These are phyloP conservation scores for Solanum habrochaites DNA, from an alignment of 257 asterid species.

Conservation along the genomic window DNA sequence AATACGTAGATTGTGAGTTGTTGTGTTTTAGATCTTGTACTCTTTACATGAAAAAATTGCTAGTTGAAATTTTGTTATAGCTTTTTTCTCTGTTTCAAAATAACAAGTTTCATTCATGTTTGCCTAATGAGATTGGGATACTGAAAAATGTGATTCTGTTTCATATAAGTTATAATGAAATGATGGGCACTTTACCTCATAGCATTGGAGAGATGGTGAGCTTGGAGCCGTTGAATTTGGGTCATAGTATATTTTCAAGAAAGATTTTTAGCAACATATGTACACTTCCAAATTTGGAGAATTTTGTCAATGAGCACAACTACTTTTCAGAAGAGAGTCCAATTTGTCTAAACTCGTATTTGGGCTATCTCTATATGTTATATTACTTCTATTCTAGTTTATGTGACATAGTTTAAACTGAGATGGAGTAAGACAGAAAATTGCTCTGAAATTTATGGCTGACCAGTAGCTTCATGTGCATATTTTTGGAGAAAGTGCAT, in stretches of 20 bases:
- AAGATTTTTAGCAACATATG: neutral
- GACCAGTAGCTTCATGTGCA: no score
- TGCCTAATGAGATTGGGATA: constrained; percentile 24
- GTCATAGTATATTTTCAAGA: constrained; percentile 36
- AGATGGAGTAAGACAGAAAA: no score
- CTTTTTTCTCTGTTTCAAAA: neutral
- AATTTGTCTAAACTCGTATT: constrained; percentile 12
- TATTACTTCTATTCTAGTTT: no score
- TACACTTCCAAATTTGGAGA: constrained; percentile 25
- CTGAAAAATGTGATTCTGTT: constrained; percentile 44
- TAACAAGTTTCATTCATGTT: constrained; percentile 1
- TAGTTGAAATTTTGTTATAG: no score
- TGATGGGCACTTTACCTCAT: constrained; percentile 36
- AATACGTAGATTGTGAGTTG: no score
- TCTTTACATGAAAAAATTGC: neutral
- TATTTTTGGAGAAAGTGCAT: no score
- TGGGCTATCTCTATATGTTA: no score
- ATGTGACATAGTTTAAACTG: no score
- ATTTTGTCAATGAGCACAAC: constrained; percentile 26
- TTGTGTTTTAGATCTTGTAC: no score
- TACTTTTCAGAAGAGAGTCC: constrained; percentile 29
- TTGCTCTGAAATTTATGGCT: no score
- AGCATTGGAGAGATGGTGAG: constrained; percentile 33
- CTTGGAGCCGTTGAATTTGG: constrained; percentile 42
- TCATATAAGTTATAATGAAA: constrained; percentile 43